Base-by-base conservation (phyloP, 2,329 filamentous ascomycete species). In the Penicillium sp. region DNA sequence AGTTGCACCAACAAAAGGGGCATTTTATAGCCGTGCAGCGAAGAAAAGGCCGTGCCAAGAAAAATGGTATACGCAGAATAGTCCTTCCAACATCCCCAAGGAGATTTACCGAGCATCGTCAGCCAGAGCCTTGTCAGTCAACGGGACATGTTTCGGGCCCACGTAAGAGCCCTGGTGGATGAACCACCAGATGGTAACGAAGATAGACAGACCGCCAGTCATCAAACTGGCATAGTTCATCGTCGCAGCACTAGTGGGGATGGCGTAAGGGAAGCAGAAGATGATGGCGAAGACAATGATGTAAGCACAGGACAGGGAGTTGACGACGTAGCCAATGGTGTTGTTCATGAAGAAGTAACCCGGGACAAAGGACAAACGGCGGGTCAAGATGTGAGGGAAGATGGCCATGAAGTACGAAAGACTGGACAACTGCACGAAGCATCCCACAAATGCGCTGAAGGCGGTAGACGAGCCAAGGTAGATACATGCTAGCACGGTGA, bases 181-280 rank as follows among this genome's bases (percentile, higher is more conserved):
- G 50, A 76, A 67, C 71, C 72, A 82, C 79, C 81, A 83, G 1
- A 74, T 60, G 0, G 70, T 74, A 2, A 84, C 74, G 40, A 84
- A 75, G 12, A 82, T 72, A 0, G 80, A 81, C 59, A 83, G 70
- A 1, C 81, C 82, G 13, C 80, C 81, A 2, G 79, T 80, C 62
- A 84, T 80, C 45, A 84, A 65, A 62, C 75, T 80, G 13, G 78
- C 75, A 65, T 84, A 84, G 63, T 84, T 85, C 82, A 85, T 84
- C 3, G 71, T 75, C 33, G 70, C 67, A 2, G 78, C 77, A 56
- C 76, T 69, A 6, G 79, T 76, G 12, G 80, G 78, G 50, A 82
- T 62, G 0, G 73, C 68, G 59, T 77, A 82, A 0, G 82, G 84
- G 74, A 86, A 86, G 67, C 82, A 85, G 71, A 83, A 86, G 57